Conservation (phyloP, 31 red algal species). For the Odonthalia washingtoniensis region DNA sequence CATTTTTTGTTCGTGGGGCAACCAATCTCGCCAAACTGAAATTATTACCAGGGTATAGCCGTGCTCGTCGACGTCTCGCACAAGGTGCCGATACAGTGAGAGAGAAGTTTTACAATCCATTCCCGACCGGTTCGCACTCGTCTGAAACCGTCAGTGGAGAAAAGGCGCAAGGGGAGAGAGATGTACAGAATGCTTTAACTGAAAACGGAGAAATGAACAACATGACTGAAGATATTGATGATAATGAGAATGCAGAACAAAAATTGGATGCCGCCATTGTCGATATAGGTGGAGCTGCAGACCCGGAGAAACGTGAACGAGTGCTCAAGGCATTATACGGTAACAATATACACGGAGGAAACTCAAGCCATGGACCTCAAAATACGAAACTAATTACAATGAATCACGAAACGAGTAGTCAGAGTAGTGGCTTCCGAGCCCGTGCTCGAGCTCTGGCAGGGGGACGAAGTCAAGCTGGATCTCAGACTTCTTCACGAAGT, state of each 20-base stretch:
- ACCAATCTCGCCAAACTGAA: conserved; percentile 80
- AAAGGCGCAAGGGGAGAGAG: not conserved
- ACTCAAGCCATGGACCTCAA: not conserved
- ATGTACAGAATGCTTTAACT: conserved; percentile 10
- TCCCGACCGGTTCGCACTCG: conserved; percentile 27
- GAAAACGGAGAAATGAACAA: conserved; percentile 25
- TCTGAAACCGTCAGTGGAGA: not conserved
- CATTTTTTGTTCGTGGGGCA: conserved; percentile 62
- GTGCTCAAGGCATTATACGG: conserved; percentile 30
- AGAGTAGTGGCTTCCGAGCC: not conserved
- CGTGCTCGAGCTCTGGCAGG: not conserved
- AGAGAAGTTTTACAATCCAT: conserved; percentile 41
- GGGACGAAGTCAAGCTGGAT: not conserved
- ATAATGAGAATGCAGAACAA: conserved; percentile 26
- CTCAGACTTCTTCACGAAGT: not conserved
- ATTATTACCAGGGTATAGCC: conserved; percentile 62
- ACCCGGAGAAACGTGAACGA: conserved; percentile 27
- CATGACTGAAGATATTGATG: conserved; percentile 16
- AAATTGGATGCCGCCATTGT: conserved; percentile 42
- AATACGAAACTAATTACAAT: not conserved
- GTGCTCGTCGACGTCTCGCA: conserved; percentile 39
- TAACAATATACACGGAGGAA: not conserved
- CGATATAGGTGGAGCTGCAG: conserved; percentile 42
- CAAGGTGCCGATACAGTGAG: conserved; percentile 54
- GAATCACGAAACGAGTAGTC: not conserved